These are phyloP conservation scores for Diversispora epigaea DNA, from an alignment of 192 early-diverging fungal species.

Conservation along the genomic window DNA sequence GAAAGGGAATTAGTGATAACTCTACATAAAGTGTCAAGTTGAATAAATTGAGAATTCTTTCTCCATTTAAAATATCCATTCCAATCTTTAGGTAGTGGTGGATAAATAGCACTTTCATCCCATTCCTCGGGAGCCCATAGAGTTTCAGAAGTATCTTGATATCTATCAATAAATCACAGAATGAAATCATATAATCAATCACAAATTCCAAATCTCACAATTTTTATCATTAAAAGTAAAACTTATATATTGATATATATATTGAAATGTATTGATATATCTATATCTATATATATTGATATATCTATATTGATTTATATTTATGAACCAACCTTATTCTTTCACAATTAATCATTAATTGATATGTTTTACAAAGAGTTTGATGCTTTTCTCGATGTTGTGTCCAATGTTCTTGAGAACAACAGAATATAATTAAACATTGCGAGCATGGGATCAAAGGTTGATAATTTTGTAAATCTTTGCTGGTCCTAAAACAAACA, in stretches of 20 bases:
- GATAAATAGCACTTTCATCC: conserved; percentile 19
- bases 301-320: background rate
- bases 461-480: background rate
- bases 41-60: background rate
- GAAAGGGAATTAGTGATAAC: conserved; percentile 21
- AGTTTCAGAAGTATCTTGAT: background rate
- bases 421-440: conserved; percentile 22
- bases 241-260: too few relatives aligned
- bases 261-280: too few relatives aligned
- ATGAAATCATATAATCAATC: background rate
- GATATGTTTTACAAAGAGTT: conserved; percentile 16
- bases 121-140: conserved; percentile 30
- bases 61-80: conserved; percentile 26
- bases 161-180: background rate
- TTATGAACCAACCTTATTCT: background rate
- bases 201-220: background rate
- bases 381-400: conserved; percentile 12
- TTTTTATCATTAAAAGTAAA: background rate
- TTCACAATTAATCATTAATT: conserved; percentile 26
- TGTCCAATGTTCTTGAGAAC: conserved; percentile 28
- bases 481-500: conserved; percentile 14
- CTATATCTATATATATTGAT: background rate
- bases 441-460: conserved; percentile 8
- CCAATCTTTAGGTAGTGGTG: conserved; percentile 29
- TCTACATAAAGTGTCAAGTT: background rate